Evolutionary conservation across 2,329 filamentous ascomycete species (phyloP), one percentile per base, ranked within the genome.

Genomic region (Pestalotiopsis sp.): DNA sequence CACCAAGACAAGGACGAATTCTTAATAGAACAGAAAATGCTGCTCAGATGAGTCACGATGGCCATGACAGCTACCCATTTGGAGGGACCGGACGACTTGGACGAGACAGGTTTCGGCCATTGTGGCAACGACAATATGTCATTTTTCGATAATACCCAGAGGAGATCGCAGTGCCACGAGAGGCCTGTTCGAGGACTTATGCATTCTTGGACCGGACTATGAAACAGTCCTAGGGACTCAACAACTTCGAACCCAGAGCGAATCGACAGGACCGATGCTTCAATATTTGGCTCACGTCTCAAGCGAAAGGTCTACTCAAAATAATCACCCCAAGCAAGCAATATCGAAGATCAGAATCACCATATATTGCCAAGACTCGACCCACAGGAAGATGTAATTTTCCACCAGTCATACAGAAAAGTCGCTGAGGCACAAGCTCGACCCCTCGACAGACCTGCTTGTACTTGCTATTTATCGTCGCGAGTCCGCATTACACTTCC

Each of bases 331-430:
- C 6, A n/a, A 20, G 17, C 17, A 20, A n/a, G 7, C 45, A 52
- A 20, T 9, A n/a, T 52, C 45, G 45, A 23, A 20, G 45, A 52
- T 23, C 59, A 17, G 13, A 38, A 38, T 36, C 59, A 39, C 17
- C 17, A 62, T 39, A 20, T 31, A 17, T 45, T 66, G 64, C 64
- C 64, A 66, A 66, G 64, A 11, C 38, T 31, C n/a, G 45, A 66
- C 64, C 45, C 52, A 58, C 64, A 20, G n/a, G 13, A 58, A 23
- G 14, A 38, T 38, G 27, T 56, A 57, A 57, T 66, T 66, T 66
- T 66, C 64, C 64, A 66, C 64, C 64, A 66, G n/a, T 66, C 64
- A 63, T 17, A 66, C 17, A 6, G n/a, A 45, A 45, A 31, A 17
- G 27, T 14, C 4, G n/a, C 5, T 49, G 39, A 45, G 38, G 20